Base-by-base conservation (phyloP, 179 eudicot genomes). In the Monotropa hypopitys region DNA sequence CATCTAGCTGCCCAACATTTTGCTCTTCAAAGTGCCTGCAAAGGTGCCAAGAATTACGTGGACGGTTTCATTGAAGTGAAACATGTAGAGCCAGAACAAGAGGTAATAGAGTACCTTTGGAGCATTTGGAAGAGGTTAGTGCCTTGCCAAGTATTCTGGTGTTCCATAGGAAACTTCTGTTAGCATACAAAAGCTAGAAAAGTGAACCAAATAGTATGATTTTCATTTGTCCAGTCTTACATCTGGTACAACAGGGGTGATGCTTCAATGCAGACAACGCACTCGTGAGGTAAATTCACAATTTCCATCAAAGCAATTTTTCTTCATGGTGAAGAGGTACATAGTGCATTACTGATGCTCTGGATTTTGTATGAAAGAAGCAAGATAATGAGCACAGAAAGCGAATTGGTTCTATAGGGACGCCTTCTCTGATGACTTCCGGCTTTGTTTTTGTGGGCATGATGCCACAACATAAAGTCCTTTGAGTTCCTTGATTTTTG, bases 1-100 rank as follows among this genome's bases (percentile, higher is more conserved):
- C 46, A 43, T 74, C 61, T 61, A 78, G 56, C 50, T 78, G 63
- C 23, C 74, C 81, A 23, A 78, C 71, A 13, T 72, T 81, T 61
- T 73, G 81, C 78, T 73, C 77, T 65, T 81, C 78, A 35, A 81
- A 32, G 20, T 78, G 32, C 63, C 84, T 81, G 78, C 53, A 66
- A 42, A 61, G 42, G 6, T 45, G 6, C 65, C 16, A 79, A 79
- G 33, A 28, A 62, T 47, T 3, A 0, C 1, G 7, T 40, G 0
- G n/a, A 28, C 7, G 59, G 26, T 30, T 77, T 32, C 40, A 16
- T 20, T 74, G n/a, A 38, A 21, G 23, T 43, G 7, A 59, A 42
- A 23, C 3, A 26, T 26, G 40, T 42, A 38, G 40, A 63, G 43
- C 43, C 10, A 45, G 67, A 10, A 28, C 30, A 35, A 7, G 33